These are phyloP conservation scores for Kluyveromyces sp. DNA, from an alignment of 1,139 yeast genomes.

Conservation along the genomic window DNA sequence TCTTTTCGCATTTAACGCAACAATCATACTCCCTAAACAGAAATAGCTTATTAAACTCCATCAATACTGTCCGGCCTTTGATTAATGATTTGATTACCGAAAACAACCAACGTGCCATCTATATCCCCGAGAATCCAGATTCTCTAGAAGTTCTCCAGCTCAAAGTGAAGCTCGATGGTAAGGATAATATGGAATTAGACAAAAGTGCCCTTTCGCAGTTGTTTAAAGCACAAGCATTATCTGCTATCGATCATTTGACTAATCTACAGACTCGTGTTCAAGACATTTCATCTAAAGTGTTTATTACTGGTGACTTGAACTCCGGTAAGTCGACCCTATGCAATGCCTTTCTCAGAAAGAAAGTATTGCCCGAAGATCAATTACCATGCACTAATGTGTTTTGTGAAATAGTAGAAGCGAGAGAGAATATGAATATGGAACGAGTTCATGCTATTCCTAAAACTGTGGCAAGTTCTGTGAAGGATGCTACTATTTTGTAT, in stretches of 20 bases:
- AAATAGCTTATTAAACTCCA: conserved; percentile 19
- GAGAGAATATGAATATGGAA: conserved; percentile 65
- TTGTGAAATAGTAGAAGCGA: conserved; percentile 86
- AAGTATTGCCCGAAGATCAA: conserved; percentile 87
- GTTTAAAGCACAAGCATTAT: conserved; percentile 21
- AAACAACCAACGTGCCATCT: conserved; percentile 24
- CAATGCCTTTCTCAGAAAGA: conserved; percentile 75
- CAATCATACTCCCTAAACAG: conserved; percentile 28
- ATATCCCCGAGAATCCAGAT: conserved; percentile 12
- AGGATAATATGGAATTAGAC: conserved; percentile 18
- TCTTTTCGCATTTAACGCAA: conserved; percentile 26
- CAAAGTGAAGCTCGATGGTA: conserved; percentile 26
- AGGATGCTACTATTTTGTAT: conserved; percentile 34
- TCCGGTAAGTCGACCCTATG: conserved; percentile 96
- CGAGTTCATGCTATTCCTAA: conserved; percentile 91
- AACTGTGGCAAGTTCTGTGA: conserved; percentile 33
- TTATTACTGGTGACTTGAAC: conserved; percentile 94
- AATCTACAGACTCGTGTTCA: conserved; percentile 77
- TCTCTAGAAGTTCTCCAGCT: conserved; percentile 21
- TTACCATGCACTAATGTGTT: conserved; percentile 97
- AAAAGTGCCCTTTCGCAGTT: conserved; percentile 23
- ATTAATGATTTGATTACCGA: conserved; percentile 19
- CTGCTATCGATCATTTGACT: conserved; percentile 56
- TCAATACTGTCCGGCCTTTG: conserved; percentile 16
- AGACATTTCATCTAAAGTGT: conserved; percentile 87